Evolutionary conservation across 371 early-diverging fungal species (phyloP).

Genomic region (Syncephalastrum racemosum): DNA sequence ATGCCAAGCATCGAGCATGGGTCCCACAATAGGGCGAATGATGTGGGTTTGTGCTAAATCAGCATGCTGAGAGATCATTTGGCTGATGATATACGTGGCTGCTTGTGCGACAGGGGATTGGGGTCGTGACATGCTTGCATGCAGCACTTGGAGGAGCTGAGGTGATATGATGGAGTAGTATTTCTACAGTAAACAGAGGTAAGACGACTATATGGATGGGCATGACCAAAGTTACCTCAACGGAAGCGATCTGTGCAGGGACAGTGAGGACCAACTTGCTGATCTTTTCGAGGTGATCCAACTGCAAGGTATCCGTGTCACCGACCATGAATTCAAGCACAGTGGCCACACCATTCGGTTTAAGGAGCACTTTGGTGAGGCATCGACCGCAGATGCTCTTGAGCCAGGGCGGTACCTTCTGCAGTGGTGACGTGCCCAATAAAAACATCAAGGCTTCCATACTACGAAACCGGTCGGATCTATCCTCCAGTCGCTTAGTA

Average conservation of each 20-base stretch:
- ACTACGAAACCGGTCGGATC: slow-evolving; percentile 53
- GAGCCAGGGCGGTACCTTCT: slow-evolving; percentile 65
- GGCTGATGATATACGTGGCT: slow-evolving; percentile 57
- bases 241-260: slow-evolving; percentile 60
- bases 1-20: slow-evolving; percentile 38
- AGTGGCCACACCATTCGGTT: slow-evolving; percentile 61
- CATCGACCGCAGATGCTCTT: slow-evolving; percentile 63
- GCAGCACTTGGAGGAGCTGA: slow-evolving; percentile 41
- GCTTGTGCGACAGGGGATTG: slow-evolving; percentile 38
- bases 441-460: slow-evolving; percentile 66
- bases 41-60: slow-evolving; percentile 50
- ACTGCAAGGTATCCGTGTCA: slow-evolving; percentile 45
- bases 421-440: slow-evolving; percentile 53
- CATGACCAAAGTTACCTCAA: slow-evolving; percentile 31
- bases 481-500: slow-evolving; percentile 9
- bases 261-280: slow-evolving; percentile 65
- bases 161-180: slow-evolving; percentile 65
- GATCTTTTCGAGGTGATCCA: slow-evolving; percentile 63
- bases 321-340: slow-evolving; percentile 67
- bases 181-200: background rate
- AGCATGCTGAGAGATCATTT: slow-evolving; percentile 52
- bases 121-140: slow-evolving; percentile 9
- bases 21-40: slow-evolving; percentile 47
- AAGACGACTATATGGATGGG: background rate
- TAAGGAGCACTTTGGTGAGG: slow-evolving; percentile 60